Conservation (phyloP, 257 asterid species). For the Przewalskia tangutica region DNA sequence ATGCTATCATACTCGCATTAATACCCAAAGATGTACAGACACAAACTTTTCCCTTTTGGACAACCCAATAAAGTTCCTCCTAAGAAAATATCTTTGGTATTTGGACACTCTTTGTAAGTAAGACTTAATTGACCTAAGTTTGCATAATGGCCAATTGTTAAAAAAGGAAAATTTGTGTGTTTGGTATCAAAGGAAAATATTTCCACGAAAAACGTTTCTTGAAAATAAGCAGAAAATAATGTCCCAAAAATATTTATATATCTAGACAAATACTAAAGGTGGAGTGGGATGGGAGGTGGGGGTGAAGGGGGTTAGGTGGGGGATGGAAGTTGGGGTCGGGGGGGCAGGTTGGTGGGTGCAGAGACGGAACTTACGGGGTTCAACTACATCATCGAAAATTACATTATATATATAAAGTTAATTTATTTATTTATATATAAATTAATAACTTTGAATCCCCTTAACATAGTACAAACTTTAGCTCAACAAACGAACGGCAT, state of each 20-base stretch:
- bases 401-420: no score
- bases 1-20: neutral
- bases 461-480: no score
- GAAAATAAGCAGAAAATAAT: neutral
- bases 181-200: neutral
- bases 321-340: neutral
- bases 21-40: neutral
- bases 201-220: neutral
- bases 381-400: no score
- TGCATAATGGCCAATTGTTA: no score
- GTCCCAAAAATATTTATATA: neutral
- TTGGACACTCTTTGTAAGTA: neutral
- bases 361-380: no score
- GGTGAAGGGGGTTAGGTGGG: neutral
- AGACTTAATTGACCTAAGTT: neutral
- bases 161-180: neutral
- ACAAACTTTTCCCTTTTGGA: neutral
- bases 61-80: neutral
- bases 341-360: neutral
- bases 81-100: neutral
- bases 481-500: no score
- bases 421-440: no score
- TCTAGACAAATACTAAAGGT: neutral
- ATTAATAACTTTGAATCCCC: no score
- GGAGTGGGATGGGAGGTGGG: no score